phyloP scores from a whole-genome alignment of 164 flowering plant genomes.

The Echeveria elegans region DNA sequence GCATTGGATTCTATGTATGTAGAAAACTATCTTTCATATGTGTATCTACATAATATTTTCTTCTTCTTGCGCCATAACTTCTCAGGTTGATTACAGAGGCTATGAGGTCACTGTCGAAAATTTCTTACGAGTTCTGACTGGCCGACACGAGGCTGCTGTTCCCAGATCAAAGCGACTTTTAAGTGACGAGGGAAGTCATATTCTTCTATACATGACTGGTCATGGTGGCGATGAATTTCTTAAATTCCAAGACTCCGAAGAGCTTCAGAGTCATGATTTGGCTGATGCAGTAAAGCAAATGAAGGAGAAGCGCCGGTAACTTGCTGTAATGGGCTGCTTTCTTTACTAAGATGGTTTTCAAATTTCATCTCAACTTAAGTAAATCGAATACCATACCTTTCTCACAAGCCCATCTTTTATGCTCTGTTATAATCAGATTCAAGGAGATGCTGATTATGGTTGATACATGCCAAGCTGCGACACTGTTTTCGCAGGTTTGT shows the following conservation, averaged over 20 bases:
- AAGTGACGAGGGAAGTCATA: slow-evolving; percentile 98
- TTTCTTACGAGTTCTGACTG: slow-evolving; percentile 85
- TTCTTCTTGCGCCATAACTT: not conserved
- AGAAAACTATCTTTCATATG: not conserved
- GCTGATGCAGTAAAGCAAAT: slow-evolving; percentile 99
- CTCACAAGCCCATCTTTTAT: not conserved
- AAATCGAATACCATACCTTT: not conserved
- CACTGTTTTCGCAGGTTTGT: slow-evolving; percentile 81
- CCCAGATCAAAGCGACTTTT: slow-evolving; percentile 96
- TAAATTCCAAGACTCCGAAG: slow-evolving; percentile 96
- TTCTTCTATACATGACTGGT: slow-evolving; percentile 94
- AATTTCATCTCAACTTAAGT: not conserved
- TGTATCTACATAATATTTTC: slow-evolving; percentile 6
- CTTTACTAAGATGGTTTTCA: not conserved
- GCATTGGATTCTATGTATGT: not conserved
- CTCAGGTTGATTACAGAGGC: slow-evolving; percentile 96
- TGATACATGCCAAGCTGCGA: slow-evolving; percentile 99
- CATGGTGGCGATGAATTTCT: slow-evolving; percentile 98
- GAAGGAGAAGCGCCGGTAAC: slow-evolving; percentile 89
- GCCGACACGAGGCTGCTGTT: slow-evolving; percentile 87
- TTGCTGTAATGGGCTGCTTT: not conserved
- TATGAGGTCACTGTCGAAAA: slow-evolving; percentile 99
- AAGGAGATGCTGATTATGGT: slow-evolving; percentile 98
- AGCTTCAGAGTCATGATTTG: slow-evolving; percentile 98
- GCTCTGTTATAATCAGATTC: slow-evolving; percentile 39